Percentiles rank a stretch among this genome's conserved stretches.
Evolutionary conservation across 441 rosid species (phyloP).

Genomic region (Brassica balearica): DNA sequence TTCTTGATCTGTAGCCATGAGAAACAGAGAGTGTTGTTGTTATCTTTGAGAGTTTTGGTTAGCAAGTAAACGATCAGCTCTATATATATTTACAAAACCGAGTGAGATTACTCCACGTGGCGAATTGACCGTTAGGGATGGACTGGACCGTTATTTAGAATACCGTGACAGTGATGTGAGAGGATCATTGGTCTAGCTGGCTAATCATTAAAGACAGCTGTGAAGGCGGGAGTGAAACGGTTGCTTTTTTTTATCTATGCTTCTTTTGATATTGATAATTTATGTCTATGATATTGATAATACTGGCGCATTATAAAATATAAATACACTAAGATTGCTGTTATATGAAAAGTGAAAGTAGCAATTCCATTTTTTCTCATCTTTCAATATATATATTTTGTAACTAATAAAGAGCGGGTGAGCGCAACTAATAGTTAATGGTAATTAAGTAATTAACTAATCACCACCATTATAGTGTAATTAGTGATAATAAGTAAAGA

Average conservation of each 20-base stretch:
- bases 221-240: slow-evolving; percentile 41
- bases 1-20: slow-evolving; percentile 40
- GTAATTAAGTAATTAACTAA: not conserved
- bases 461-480: too few relatives aligned
- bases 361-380: not conserved
- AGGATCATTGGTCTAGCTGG: slow-evolving; percentile 27
- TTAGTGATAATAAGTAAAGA: slow-evolving; percentile 9
- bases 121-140: slow-evolving; percentile 24
- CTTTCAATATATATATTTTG: not conserved
- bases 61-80: too few relatives aligned
- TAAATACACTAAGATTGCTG: not conserved
- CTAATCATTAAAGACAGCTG: slow-evolving; percentile 41
- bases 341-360: slow-evolving; percentile 7
- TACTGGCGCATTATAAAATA: not conserved
- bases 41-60: not conserved
- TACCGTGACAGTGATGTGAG: slow-evolving; percentile 34
- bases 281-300: not conserved
- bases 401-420: not conserved
- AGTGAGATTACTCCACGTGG: slow-evolving; percentile 24
- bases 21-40: not conserved
- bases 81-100: not conserved
- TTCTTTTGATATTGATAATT: not conserved
- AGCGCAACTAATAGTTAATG: not conserved
- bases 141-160: slow-evolving; percentile 26
- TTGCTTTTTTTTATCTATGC: slow-evolving; percentile 16